These are phyloP conservation scores for Pisolithus albus DNA, from an alignment of 768 basidiomycete species.

Conservation along the genomic window DNA sequence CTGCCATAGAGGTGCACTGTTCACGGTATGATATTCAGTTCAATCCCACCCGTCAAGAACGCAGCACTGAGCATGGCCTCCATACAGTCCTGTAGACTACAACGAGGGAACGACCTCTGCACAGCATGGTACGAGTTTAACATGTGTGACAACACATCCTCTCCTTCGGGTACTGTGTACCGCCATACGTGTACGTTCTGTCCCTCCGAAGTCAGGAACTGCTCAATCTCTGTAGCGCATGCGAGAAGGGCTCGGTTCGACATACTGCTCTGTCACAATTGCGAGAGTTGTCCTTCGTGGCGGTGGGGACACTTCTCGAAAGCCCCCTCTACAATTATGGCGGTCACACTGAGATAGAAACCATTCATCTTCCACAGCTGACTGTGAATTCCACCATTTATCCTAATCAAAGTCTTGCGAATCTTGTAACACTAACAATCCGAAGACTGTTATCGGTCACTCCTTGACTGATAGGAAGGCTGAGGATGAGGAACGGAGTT, in stretches of 20 bases:
- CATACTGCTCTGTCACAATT: constrained; percentile 55
- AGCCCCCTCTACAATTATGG: too few relatives aligned
- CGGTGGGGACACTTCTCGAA: constrained; percentile 64
- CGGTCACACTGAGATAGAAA: too few relatives aligned
- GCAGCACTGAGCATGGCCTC: constrained; percentile 79
- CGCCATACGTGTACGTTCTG: constrained; percentile 45
- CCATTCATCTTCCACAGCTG: too few relatives aligned
- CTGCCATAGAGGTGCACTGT: too few relatives aligned
- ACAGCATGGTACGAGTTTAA: constrained; percentile 24
- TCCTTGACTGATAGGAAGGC: too few relatives aligned
- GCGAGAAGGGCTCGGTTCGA: constrained; percentile 66
- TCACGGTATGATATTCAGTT: constrained; percentile 4
- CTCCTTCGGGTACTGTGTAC: constrained; percentile 15
- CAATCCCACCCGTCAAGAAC: constrained; percentile 66
- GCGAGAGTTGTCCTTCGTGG: constrained; percentile 78
- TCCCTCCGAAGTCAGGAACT: constrained; percentile 55
- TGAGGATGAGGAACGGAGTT: too few relatives aligned
- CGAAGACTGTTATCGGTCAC: too few relatives aligned
- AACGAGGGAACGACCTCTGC: constrained; percentile 49
- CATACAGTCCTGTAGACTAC: constrained; percentile 83
- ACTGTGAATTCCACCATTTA: too few relatives aligned
- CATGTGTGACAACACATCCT: constrained; percentile 28
- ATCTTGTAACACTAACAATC: too few relatives aligned
- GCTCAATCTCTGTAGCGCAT: constrained; percentile 60
- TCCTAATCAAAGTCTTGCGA: too few relatives aligned